Evolutionary conservation across 2,329 filamentous ascomycete genomes (phyloP), one percentile per base, ranked within the genome.

Genomic region (Magnaporthales sp.): DNA sequence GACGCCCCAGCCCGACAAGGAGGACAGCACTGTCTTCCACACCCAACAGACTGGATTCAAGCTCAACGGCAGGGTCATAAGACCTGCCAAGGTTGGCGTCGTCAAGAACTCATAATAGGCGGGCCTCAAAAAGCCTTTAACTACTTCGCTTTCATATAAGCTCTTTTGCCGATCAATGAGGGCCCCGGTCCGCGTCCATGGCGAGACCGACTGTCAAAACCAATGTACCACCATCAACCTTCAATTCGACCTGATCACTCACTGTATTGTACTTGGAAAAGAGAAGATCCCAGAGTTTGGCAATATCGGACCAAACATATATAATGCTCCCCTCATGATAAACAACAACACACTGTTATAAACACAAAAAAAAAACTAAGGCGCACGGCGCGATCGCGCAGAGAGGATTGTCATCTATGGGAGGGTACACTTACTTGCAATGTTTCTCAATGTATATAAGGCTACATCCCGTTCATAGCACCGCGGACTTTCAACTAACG

Each of bases 21-120:
- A 97, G 78, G 88, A 98, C 74, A 92, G 92, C 72, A 91, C 88
- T 67, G 91, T 97, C 74, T 95, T 98, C 81, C 88, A 90, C 77
- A 92, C 92, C 64, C 94, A 98, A 84, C 91, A 92, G 79, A 98
- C 97, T 84, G 95, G 95, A 66, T 99, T 97, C 83, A 88, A 88
- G 79, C 86, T 98, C 70, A 98, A 99, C 77, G 93, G 94, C 68
- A 85, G 95, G 69, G 85, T 97, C 67, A 80, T 99, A 74, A 88
- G 95, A 77, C 92, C 94, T 70, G 92, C 94, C 75, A 97, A 98
- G 86, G 94, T 98, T 70, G 93, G 94, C 75, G 93, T 97, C 67
- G 93, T 96, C 71, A 96, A 95, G 86, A 96, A 95, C 81, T 77
- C 78, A 72, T 82, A 80, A 51, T 5, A n/a, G 30, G 51, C 46